Evolutionary conservation across 306 rosid genomes (phyloP).

Genomic region (Trifolium repens): DNA sequence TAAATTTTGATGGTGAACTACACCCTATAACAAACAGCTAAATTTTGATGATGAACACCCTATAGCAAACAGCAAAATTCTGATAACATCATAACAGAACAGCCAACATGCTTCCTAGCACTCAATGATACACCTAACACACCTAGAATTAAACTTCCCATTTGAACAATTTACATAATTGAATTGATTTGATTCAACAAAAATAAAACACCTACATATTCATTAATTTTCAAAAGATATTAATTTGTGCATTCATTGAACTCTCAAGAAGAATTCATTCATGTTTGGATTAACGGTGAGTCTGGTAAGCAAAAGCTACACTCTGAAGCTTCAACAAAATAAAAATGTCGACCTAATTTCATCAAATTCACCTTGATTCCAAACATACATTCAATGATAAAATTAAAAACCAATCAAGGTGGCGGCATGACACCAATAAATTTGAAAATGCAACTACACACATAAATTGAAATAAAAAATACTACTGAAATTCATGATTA

Average conservation of each 20-base stretch:
- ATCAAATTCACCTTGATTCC: too few relatives aligned
- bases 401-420: not conserved
- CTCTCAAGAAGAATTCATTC: not conserved
- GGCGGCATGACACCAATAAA: not conserved
- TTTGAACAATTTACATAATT: conserved; percentile 22
- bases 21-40: not conserved
- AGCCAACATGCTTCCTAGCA: conserved; percentile 16
- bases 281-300: too few relatives aligned
- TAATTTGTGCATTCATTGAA: not conserved
- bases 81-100: not conserved
- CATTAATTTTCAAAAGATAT: not conserved
- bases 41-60: not conserved
- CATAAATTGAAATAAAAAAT: not conserved
- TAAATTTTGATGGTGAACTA: not conserved
- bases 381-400: too few relatives aligned
- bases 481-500: not conserved
- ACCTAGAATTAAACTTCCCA: not conserved
- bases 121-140: not conserved
- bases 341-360: too few relatives aligned
- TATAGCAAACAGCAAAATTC: not conserved
- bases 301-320: too few relatives aligned
- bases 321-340: too few relatives aligned
- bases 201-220: not conserved
- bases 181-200: not conserved
- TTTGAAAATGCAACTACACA: not conserved